These are phyloP conservation scores for Puya raimondii DNA, from an alignment of 176 grass and related monocot species.

Conservation along the genomic window DNA sequence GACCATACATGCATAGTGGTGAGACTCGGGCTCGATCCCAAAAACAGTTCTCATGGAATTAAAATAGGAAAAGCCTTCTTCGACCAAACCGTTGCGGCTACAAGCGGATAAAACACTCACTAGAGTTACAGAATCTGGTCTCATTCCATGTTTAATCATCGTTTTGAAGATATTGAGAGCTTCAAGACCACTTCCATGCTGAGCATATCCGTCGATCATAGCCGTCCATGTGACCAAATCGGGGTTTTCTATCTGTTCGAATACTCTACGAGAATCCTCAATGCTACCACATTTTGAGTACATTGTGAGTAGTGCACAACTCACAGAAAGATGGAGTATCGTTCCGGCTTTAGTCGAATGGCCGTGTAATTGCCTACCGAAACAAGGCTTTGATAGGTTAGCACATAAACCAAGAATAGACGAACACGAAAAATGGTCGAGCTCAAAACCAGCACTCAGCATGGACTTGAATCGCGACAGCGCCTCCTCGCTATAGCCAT, in stretches of 20 bases:
- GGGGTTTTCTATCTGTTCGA: conserved; percentile 45
- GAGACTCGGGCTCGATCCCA: conserved; percentile 36
- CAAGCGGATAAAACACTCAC: conserved; percentile 67
- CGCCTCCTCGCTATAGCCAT: conserved; percentile 51
- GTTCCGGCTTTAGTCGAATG: conserved; percentile 41
- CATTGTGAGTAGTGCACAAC: conserved; percentile 51
- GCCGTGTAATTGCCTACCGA: conserved; percentile 45
- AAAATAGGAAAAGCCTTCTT: conserved; percentile 52
- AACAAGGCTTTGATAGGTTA: conserved; percentile 35
- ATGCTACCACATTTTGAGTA: conserved; percentile 67
- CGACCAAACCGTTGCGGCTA: conserved; percentile 46
- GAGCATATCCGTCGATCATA: conserved; percentile 76
- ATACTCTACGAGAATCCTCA: conserved; percentile 55
- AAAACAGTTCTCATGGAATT: conserved; percentile 57
- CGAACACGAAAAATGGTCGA: conserved; percentile 53
- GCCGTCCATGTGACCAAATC: conserved; percentile 75
- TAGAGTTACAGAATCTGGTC: conserved; percentile 40
- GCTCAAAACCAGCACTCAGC: conserved; percentile 25
- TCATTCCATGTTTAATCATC: conserved; percentile 46
- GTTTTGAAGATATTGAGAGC: conserved; percentile 41
- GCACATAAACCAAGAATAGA: conserved; percentile 53
- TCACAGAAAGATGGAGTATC: conserved; percentile 40
- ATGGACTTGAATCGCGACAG: conserved; percentile 36
- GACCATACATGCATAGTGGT: conserved; percentile 66
- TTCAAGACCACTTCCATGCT: conserved; percentile 49